These are phyloP conservation scores for Choanephora cucurbitarum DNA, from an alignment of 371 early-diverging fungal species.

Conservation along the genomic window DNA sequence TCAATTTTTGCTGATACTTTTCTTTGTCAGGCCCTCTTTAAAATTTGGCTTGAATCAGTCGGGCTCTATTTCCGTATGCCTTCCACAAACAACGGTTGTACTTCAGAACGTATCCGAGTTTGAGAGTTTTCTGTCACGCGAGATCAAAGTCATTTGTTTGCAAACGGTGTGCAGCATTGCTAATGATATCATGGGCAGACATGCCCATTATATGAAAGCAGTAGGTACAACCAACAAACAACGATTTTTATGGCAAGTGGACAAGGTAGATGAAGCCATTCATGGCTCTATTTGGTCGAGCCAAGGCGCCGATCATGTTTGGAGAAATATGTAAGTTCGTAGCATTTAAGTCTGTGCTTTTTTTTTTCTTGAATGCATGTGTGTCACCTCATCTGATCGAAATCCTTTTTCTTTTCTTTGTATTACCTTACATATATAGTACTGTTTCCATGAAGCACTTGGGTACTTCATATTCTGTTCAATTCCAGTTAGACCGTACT, in stretches of 20 bases:
- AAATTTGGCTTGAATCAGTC: conserved; percentile 37
- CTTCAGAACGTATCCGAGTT: conserved; percentile 47
- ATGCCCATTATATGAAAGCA: conserved; percentile 15
- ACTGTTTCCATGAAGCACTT: conserved; percentile 11
- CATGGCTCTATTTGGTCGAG: conserved; percentile 42
- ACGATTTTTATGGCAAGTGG: conserved; percentile 44
- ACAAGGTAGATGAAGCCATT: conserved; percentile 50
- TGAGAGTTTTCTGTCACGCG: conserved; percentile 43
- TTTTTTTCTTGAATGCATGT: conserved; percentile 2
- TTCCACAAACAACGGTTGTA: conserved; percentile 48
- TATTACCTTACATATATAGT: conserved; percentile 9
- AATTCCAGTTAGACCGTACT: conserved; percentile 14
- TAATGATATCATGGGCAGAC: conserved; percentile 38
- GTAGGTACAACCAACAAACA: conserved; percentile 27
- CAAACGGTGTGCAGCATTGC: conserved; percentile 45
- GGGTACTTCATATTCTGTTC: conserved; percentile 21
- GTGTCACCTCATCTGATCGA: not conserved
- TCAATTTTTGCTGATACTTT: no score
- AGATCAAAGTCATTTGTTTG: conserved; percentile 49
- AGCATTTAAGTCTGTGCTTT: not conserved
- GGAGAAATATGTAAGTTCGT: conserved; percentile 42
- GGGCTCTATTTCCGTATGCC: conserved; percentile 37
- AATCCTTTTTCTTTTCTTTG: not conserved
- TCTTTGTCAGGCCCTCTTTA: conserved; percentile 26
- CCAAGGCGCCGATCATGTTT: conserved; percentile 12